A percentile compares a stretch with the other conserved stretches of the same genome.
Conservation (phyloP, 129 eudicot genomes). For the Deinandra increscens region DNA sequence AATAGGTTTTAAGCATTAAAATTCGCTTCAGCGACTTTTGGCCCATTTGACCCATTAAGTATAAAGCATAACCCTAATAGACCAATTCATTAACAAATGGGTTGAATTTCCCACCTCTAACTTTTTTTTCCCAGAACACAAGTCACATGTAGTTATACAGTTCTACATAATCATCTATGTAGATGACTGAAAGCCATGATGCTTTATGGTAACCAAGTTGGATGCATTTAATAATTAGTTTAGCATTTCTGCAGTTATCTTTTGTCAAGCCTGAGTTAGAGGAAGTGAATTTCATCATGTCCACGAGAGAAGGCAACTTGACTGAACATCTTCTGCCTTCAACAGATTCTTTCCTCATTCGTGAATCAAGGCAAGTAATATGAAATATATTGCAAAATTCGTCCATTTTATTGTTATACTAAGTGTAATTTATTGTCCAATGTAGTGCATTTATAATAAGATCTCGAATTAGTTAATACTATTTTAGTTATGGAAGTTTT, state of each 20-base stretch:
- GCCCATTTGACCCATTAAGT: not conserved
- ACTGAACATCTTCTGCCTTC: conserved; percentile 87
- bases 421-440: not conserved
- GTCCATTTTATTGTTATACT: conserved; percentile 1
- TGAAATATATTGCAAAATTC: conserved; percentile 15
- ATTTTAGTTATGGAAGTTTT: not conserved
- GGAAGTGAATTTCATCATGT: conserved; percentile 83
- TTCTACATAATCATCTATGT: conserved; percentile 13
- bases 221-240: conserved; percentile 15
- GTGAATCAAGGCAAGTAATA: conserved; percentile 58
- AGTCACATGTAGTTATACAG: not conserved
- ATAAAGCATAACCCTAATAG: not conserved
- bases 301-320: conserved; percentile 79
- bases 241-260: conserved; percentile 58
- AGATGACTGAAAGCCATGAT: conserved; percentile 19
- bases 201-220: conserved; percentile 6
- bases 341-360: conserved; percentile 65
- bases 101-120: not conserved
- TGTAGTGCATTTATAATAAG: conserved; percentile 9
- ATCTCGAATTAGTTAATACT: not conserved
- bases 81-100: conserved; percentile 2
- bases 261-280: conserved; percentile 77
- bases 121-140: not conserved
- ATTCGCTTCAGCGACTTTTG: not conserved
- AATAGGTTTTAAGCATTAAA: not conserved